phyloP scores from a whole-genome alignment of 345 rosid species.

The Streptanthus diversifolius region DNA sequence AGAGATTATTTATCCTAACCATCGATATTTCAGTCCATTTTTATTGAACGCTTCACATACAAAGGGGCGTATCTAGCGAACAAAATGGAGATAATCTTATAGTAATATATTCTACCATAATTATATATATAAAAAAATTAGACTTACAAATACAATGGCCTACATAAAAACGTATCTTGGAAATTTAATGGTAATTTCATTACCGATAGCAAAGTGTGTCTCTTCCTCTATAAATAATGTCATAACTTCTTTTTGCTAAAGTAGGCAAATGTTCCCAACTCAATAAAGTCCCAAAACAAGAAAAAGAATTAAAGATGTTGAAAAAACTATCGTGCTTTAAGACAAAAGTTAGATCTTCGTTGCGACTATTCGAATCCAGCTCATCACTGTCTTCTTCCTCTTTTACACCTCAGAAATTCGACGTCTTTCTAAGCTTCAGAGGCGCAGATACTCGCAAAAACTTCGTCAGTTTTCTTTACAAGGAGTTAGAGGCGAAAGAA shows the following conservation, averaged over 20 bases:
- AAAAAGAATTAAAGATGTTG: not conserved
- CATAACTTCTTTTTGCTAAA: not conserved
- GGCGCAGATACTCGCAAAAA: slow-evolving; percentile 35
- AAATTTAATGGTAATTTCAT: not conserved
- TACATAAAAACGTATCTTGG: not conserved
- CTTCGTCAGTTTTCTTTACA: slow-evolving; percentile 34
- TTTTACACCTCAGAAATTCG: slow-evolving; percentile 12
- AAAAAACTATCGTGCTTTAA: not conserved
- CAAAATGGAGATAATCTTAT: not conserved
- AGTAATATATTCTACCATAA: not conserved
- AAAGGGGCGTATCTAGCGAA: not conserved
- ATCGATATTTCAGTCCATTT: not conserved
- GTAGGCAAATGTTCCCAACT: not conserved
- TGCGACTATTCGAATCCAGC: slow-evolving; percentile 13
- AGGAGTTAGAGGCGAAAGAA: not conserved
- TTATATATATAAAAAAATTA: not conserved
- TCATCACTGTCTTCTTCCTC: slow-evolving; percentile 23
- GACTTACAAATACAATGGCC: not conserved
- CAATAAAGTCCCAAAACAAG: not conserved
- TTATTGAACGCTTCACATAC: not conserved
- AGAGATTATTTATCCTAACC: not conserved
- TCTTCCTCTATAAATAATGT: not conserved
- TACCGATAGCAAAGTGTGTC: not conserved
- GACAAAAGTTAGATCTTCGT: not conserved
- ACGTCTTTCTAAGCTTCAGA: slow-evolving; percentile 38